Evolutionary conservation across 106 monocot genomes (phyloP).

Genomic region (Agapanthus africanus): DNA sequence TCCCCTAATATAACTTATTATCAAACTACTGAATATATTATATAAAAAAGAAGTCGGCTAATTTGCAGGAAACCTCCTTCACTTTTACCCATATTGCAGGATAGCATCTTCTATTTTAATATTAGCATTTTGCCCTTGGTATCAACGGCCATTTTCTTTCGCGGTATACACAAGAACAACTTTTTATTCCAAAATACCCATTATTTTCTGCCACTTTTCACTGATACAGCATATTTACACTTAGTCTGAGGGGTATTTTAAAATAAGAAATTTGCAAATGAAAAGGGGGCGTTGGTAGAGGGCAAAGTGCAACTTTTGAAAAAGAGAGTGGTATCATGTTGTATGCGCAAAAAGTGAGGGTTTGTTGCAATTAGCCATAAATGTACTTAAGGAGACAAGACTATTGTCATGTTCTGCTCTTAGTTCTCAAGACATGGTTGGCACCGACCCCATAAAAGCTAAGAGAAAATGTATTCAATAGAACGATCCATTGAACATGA

Average conservation of each 20-base stretch:
- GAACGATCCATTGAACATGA: slow-evolving; percentile 16
- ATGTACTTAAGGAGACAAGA: background rate
- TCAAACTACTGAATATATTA: background rate
- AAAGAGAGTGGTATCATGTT: too few species aligned
- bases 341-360: background rate
- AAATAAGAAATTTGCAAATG: background rate
- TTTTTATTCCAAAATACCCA: background rate
- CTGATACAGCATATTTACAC: too few species aligned
- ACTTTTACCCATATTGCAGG: background rate
- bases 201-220: too few species aligned
- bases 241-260: too few species aligned
- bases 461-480: slow-evolving; percentile 14
- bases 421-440: background rate
- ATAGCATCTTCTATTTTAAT: background rate
- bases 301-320: background rate
- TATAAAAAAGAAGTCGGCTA: too few species aligned
- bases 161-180: background rate
- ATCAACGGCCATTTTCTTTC: background rate
- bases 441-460: slow-evolving; percentile 46
- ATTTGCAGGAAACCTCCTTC: too few species aligned
- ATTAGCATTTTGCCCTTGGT: background rate
- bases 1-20: slow-evolving; percentile 4
- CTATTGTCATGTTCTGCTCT: too few species aligned
- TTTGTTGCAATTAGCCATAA: background rate
- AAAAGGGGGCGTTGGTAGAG: background rate